These are phyloP conservation scores for Linnemannia hyalina DNA, from an alignment of 192 early-diverging fungal genomes.

Conservation along the genomic window DNA sequence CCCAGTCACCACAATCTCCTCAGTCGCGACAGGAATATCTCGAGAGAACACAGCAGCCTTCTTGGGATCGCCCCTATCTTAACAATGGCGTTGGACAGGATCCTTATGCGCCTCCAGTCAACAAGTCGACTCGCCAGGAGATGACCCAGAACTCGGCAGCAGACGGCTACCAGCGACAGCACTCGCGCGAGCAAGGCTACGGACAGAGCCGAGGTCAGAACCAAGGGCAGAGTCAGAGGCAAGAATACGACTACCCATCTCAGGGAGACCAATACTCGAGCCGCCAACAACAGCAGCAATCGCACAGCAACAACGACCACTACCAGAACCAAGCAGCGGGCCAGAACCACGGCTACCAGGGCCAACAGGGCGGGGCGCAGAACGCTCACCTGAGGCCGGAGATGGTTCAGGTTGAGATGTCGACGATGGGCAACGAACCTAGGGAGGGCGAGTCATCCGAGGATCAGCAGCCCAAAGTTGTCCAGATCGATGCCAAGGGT, in stretches of 20 bases:
- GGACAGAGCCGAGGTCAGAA: neutral
- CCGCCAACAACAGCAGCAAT: neutral
- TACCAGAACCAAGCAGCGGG: neutral
- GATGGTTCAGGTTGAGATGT: constrained; percentile 35
- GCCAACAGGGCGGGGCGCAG: neutral
- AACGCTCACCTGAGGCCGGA: constrained; percentile 1
- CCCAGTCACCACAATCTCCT: neutral
- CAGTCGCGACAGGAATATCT: neutral
- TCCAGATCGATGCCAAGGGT: constrained; percentile 1
- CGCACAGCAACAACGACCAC: neutral
- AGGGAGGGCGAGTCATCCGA: neutral
- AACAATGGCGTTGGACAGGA: neutral
- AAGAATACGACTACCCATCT: neutral
- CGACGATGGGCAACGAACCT: neutral
- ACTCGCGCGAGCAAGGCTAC: neutral
- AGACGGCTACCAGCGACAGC: neutral
- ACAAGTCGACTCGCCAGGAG: neutral
- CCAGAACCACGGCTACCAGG: neutral
- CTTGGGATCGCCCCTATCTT: constrained; percentile 5
- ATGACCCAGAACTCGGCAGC: neutral
- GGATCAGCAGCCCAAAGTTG: neutral
- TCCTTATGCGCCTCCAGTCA: neutral
- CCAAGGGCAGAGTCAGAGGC: neutral
- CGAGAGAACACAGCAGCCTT: constrained; percentile 7
- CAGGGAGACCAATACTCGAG: constrained; percentile 1